Conservation (phyloP, 2,329 filamentous ascomycete genomes). For the Cadophora malorum region DNA sequence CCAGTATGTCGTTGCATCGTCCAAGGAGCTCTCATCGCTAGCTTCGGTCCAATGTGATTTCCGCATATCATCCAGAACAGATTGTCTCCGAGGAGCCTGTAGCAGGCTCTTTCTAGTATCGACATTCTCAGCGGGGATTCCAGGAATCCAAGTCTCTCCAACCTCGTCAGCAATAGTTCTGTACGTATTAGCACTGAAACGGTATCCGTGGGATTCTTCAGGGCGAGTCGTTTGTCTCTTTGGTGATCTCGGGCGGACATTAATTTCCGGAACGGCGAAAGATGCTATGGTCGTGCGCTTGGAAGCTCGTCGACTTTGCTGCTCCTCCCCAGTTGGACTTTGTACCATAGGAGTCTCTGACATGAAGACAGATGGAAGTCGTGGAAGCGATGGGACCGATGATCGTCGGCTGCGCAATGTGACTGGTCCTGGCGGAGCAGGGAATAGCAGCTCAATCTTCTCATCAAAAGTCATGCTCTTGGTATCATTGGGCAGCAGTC, state of each 20-base stretch:
- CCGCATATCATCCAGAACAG: constrained; percentile 42
- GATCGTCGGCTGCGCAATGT: constrained; percentile 46
- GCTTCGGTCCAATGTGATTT: constrained; percentile 47
- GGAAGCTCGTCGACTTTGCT: constrained; percentile 37
- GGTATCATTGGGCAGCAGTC: constrained; percentile 58
- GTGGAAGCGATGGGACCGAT: constrained; percentile 54
- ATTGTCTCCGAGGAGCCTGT: constrained; percentile 21
- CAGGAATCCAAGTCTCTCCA: constrained; percentile 50
- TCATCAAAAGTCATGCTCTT: constrained; percentile 65
- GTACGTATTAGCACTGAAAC: constrained; percentile 46
- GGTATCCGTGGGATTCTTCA: constrained; percentile 31
- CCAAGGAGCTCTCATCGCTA: constrained; percentile 45
- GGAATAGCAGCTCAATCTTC: constrained; percentile 60
- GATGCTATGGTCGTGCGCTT: constrained; percentile 42
- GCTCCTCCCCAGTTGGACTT: constrained; percentile 36
- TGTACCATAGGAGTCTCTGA: constrained; percentile 35
- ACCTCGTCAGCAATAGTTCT: constrained; percentile 46
- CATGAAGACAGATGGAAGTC: constrained; percentile 39
- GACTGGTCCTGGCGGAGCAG: constrained; percentile 45
- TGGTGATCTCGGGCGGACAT: constrained; percentile 18
- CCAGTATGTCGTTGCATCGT: constrained; percentile 55
- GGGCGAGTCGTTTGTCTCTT: constrained; percentile 14
- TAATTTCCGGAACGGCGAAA: constrained; percentile 27
- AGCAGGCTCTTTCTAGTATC: constrained; percentile 25
- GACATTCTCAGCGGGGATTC: constrained; percentile 36